Base-by-base conservation (phyloP, 768 basidiomycete genomes). In the Tricholoma bakamatsutake region DNA sequence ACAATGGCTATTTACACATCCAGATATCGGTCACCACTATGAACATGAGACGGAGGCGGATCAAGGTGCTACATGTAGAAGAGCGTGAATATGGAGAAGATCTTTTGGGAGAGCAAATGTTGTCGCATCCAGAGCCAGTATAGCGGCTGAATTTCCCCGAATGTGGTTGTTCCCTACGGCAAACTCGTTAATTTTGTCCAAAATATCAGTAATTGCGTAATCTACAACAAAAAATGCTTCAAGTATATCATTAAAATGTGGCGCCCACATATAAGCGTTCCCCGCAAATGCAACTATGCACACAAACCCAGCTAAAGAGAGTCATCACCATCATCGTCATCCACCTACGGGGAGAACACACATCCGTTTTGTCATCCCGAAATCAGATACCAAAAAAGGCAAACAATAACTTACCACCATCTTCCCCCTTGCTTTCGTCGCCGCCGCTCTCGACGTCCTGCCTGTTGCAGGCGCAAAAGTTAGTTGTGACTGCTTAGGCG, bases 381-480 rank as follows among this genome's bases (percentile, higher is more conserved):
- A 45, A 12, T 27, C 28, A 27, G 40, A n/a, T 10, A 5, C 30
- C 48, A 4, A 17, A 4, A 17, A n/a, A n/a, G n/a, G 48, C 15
- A 3, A 10, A 47, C 17, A 2, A 21, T 8, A 4, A 68, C 74
- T 53, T 61, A 79, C 80, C 60, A 81, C 78, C 69, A 87, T 80
- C 69, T 73, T 88, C 42, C 80, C 79, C 62, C 76, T 81, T 9
- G 90, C 86, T 62, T 75, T 83, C 15, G 82, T 76, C 6, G 90
- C 89, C 12, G 90, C 89, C 0, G 86, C 78, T 52, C 89, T 70
- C 1, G 83, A 70, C 1, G 74, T 81, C 13, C 83, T 79, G 33
- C 84, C 73, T 6, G 80, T 79, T 18, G 73, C 75, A 9, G 88
- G 83, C 0, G 83, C 80, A 58, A 90, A 90, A 34, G 71, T 80